phyloP scores from a whole-genome alignment of 164 flowering plant genomes.

The Protea cynaroides region DNA sequence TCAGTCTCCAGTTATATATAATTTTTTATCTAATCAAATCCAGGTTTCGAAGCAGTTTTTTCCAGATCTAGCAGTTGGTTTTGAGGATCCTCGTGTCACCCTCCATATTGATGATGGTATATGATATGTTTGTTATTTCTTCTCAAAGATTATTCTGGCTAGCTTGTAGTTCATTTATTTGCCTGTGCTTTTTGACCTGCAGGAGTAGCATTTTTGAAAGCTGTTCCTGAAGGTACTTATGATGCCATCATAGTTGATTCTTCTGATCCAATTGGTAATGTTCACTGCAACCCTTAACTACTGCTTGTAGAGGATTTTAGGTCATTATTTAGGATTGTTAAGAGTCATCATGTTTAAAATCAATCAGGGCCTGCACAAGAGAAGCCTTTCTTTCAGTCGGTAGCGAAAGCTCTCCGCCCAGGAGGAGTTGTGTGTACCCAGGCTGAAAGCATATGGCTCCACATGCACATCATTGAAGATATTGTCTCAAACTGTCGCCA shows the following conservation, averaged over 20 bases:
- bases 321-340: neutral
- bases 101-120: constrained; percentile 76
- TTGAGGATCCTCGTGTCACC: constrained; percentile 69
- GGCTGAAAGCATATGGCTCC: constrained; percentile 90
- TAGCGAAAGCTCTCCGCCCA: constrained; percentile 74
- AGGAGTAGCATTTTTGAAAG: constrained; percentile 56
- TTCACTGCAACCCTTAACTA: neutral
- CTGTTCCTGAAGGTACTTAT: constrained; percentile 52
- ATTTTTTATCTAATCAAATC: neutral
- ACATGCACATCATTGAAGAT: constrained; percentile 80
- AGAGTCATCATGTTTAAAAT: constrained; percentile 2
- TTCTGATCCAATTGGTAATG: constrained; percentile 74
- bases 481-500: constrained; percentile 74
- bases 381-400: constrained; percentile 70
- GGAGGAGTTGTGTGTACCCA: constrained; percentile 82
- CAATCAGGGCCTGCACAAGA: constrained; percentile 73
- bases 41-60: constrained; percentile 57
- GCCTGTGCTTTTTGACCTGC: constrained; percentile 12
- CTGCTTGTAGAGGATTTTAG: neutral
- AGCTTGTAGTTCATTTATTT: constrained; percentile 2
- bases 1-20: neutral
- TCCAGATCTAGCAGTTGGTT: constrained; percentile 61
- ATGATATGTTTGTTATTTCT: neutral
- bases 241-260: constrained; percentile 81
- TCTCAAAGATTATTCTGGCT: neutral